These are phyloP conservation scores for Cubamyces lactineus DNA, from an alignment of 768 basidiomycete species.

Conservation along the genomic window DNA sequence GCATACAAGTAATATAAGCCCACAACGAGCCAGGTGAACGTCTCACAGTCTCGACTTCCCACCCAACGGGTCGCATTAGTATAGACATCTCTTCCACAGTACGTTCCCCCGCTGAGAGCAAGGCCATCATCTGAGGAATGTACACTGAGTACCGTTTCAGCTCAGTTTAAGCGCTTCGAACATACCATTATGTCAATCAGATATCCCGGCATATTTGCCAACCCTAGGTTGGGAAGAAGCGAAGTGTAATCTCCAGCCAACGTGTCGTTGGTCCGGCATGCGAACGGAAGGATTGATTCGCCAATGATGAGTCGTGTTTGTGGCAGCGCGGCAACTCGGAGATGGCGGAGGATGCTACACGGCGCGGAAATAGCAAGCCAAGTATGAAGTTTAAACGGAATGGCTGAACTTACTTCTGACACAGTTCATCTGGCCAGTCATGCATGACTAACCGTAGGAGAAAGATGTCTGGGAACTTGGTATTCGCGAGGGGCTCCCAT, in stretches of 20 bases:
- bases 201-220: background rate
- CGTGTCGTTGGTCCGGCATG: background rate
- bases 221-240: background rate
- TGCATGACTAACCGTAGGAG: conserved; percentile 14
- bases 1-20: conserved; percentile 70
- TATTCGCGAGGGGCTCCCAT: conserved; percentile 39
- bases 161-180: too few relatives aligned
- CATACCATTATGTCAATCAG: background rate
- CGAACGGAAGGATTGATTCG: conserved; percentile 11
- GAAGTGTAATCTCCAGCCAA: background rate
- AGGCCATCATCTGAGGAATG: too few relatives aligned
- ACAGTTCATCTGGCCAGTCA: conserved; percentile 14
- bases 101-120: conserved; percentile 67
- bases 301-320: conserved; percentile 10
- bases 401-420: background rate
- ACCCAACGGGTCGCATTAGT: conserved; percentile 60
- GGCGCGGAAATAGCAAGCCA: too few relatives aligned
- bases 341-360: conserved; percentile 6
- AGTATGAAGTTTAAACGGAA: conserved; percentile 35
- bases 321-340: conserved; percentile 8
- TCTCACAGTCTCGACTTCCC: conserved; percentile 63
- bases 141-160: too few relatives aligned
- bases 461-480: conserved; percentile 7
- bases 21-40: conserved; percentile 67
- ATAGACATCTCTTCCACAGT: conserved; percentile 64